Evolutionary conservation across 495 filamentous ascomycete species (phyloP), one percentile per base, ranked within the genome.

Genomic region (Neurospora tetrasperma): DNA sequence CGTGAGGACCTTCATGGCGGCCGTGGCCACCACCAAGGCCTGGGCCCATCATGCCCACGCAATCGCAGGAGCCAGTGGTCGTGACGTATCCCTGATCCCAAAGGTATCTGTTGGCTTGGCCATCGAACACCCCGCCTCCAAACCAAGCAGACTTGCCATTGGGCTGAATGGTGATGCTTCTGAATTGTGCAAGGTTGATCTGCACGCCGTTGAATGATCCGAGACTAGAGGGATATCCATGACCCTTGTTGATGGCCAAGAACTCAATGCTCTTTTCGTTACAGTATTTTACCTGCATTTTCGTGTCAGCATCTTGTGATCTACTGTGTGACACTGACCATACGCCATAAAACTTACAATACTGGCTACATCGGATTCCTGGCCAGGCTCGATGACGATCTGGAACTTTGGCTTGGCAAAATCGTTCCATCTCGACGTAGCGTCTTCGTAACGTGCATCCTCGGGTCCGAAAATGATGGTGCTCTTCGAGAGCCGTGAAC

Each of bases 41-140:
- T 12, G 43, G 42, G 7, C 70, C 70, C 2, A 89, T 73, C 71
- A 82, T 77, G 73, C 85, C 83, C 41, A 87, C 85, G 76, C 88
- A 90, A 73, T 88, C 84, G 70, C 87, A 89, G 4, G 79, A 82
- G 54, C 88, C 88, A 20, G 87, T 88, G 0, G 46, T 48, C 3
- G 46, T 8, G 8, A 48, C 46, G 4, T 48, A 48, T 48, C 46
- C 46, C 46, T 48, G 9, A n/a, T 48, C 46, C 46, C 46, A 48
- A 7, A 48, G 46, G 46, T 48, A 48, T 8, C 46, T 20, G 46
- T n/a, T 23, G 46, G 9, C 46, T 48, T 48, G 46, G 3, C 46
- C 46, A 20, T 48, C 46, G 4, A 10, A 48, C 23, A 48, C 46
- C n/a, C 46, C 46, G 18, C 46, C 46, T 3, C 46, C 46, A 23